phyloP scores from a whole-genome alignment of 768 basidiomycete species.

The Panellus pusillus region DNA sequence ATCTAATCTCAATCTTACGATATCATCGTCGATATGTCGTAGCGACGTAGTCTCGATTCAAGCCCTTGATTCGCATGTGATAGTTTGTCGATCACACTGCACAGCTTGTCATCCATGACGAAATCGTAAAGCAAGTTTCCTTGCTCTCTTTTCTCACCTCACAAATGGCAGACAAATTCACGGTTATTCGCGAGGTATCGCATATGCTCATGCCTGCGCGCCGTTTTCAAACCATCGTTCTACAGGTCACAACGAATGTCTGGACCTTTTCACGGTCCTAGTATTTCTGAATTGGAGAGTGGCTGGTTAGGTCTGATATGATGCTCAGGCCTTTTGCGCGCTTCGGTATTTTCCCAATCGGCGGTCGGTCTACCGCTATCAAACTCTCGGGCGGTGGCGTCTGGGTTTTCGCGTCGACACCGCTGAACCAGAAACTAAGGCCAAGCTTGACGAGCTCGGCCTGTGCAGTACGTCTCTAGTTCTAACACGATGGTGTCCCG shows the following conservation, averaged over 20 bases:
- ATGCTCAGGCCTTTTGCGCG: conserved; percentile 62
- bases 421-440: conserved; percentile 65
- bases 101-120: neutral
- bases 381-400: conserved; percentile 66
- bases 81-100: neutral
- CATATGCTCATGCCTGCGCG: neutral
- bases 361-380: conserved; percentile 83
- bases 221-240: neutral
- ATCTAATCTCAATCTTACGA: no score
- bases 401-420: conserved; percentile 80
- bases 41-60: no score
- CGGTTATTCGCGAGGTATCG: conserved; percentile 15
- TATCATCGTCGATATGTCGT: no score
- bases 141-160: neutral
- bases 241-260: conserved; percentile 11
- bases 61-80: no score
- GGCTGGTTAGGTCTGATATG: neutral
- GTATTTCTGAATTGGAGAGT: neutral
- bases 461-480: conserved; percentile 53
- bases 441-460: conserved; percentile 59
- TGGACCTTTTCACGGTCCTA: conserved; percentile 21
- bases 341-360: conserved; percentile 68
- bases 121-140: no score
- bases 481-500: neutral
- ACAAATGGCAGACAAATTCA: conserved; percentile 4